phyloP scores from a whole-genome alignment of 139 green algal genomes.

The Closterium sp. region DNA sequence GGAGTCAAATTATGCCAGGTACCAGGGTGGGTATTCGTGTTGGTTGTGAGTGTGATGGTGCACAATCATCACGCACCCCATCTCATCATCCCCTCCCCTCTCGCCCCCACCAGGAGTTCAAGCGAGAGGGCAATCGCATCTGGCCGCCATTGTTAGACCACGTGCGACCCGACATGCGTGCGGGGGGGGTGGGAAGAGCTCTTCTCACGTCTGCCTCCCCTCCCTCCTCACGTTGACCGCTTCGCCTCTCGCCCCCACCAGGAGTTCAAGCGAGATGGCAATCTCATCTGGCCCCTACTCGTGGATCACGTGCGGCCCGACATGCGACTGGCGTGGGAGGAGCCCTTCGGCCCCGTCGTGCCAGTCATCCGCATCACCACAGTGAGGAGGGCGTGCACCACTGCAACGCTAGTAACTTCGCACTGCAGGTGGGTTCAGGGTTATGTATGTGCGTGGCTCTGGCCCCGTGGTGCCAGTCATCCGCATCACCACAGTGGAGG shows the following conservation, averaged over 20 bases:
- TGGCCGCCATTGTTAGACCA: slow-evolving; percentile 86
- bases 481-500: no score
- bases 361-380: slow-evolving; percentile 81
- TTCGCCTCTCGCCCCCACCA: background rate
- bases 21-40: background rate
- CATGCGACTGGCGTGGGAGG: slow-evolving; percentile 93
- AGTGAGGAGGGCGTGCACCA: slow-evolving; percentile 79
- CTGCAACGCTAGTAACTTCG: slow-evolving; percentile 81
- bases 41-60: background rate
- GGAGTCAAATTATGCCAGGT: slow-evolving; percentile 54
- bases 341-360: slow-evolving; percentile 94
- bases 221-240: background rate
- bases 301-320: slow-evolving; percentile 83
- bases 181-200: slow-evolving; percentile 92
- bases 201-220: slow-evolving; percentile 56
- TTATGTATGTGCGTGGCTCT: no score
- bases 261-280: slow-evolving; percentile 77
- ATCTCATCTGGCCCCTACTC: slow-evolving; percentile 91
- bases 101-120: slow-evolving; percentile 57
- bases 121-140: slow-evolving; percentile 87
- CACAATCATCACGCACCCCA: no score
- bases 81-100: background rate
- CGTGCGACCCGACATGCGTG: slow-evolving; percentile 79
- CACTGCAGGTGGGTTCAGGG: slow-evolving; percentile 68
- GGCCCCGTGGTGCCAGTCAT: no score